Evolutionary conservation across 805 yeast species (phyloP).

Genomic region (Dipodascus geniculatus): DNA sequence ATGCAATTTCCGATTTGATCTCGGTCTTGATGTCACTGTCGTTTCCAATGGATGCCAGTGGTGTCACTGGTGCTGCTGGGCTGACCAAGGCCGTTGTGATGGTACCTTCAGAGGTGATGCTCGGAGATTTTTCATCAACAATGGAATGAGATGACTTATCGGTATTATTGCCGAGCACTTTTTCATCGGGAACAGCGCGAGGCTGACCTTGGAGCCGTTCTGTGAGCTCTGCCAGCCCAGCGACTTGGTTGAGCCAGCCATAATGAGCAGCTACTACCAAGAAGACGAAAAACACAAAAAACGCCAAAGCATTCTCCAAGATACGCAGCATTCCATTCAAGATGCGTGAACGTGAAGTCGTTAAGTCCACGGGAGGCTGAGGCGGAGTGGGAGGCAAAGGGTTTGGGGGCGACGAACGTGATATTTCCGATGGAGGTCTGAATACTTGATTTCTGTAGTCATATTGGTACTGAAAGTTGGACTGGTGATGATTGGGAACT

Average conservation of each 20-base stretch:
- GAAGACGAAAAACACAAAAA: constrained; percentile 1
- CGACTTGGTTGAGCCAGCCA: constrained; percentile 9
- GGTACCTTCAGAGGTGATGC: too few relatives aligned
- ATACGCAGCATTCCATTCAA: background rate
- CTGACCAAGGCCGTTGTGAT: too few relatives aligned
- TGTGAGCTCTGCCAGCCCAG: constrained; percentile 8
- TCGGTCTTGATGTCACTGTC: too few relatives aligned
- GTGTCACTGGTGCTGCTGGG: too few relatives aligned
- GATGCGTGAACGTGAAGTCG: background rate
- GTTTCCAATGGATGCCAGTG: too few relatives aligned
- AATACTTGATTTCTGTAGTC: background rate
- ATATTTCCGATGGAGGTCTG: background rate
- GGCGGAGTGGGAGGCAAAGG: background rate
- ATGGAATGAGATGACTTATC: background rate
- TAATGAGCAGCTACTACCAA: constrained; percentile 7
- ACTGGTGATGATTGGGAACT: background rate
- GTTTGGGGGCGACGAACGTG: background rate
- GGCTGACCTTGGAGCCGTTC: constrained; percentile 1
- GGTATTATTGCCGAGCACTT: background rate
- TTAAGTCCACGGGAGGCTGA: background rate
- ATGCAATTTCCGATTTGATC: constrained; percentile 5
- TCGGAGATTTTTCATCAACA: background rate
- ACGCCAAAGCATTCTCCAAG: background rate
- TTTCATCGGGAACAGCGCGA: background rate
- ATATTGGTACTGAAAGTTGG: background rate